Percentiles rank a stretch among this genome's conserved stretches.
Evolutionary conservation across 306 rosid species (phyloP).

Genomic region (Glycine tomentella): DNA sequence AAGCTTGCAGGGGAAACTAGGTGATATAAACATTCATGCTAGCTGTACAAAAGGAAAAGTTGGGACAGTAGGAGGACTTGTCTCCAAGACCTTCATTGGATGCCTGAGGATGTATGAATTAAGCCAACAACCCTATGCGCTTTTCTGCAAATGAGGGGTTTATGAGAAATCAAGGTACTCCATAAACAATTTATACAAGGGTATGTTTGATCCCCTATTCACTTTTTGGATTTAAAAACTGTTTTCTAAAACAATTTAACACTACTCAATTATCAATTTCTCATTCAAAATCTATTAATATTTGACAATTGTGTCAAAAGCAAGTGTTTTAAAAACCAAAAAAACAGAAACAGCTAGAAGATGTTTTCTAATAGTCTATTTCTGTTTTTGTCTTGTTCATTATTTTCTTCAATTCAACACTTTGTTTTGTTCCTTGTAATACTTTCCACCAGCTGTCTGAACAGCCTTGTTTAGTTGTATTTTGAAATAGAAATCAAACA

Average conservation of each 20-base stretch:
- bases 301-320: neutral
- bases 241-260: no score
- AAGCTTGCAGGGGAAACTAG: slow-evolving; percentile 48
- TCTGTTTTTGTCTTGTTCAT: neutral
- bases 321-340: neutral
- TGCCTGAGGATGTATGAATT: slow-evolving; percentile 53
- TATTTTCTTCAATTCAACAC: neutral
- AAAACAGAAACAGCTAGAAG: neutral
- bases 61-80: slow-evolving; percentile 40
- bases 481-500: neutral
- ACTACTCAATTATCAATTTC: neutral
- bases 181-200: slow-evolving; percentile 12
- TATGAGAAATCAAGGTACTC: slow-evolving; percentile 33
- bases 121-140: slow-evolving; percentile 85
- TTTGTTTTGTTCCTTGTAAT: neutral
- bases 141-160: slow-evolving; percentile 68
- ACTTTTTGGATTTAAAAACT: neutral
- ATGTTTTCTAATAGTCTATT: neutral
- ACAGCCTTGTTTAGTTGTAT: neutral
- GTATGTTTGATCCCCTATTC: neutral
- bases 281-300: neutral
- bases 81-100: slow-evolving; percentile 42
- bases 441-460: neutral
- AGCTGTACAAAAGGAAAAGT: slow-evolving; percentile 75
- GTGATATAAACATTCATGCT: slow-evolving; percentile 58